These are phyloP conservation scores for Epichloe typhina DNA, from an alignment of 2,329 filamentous ascomycete genomes.

Conservation along the genomic window DNA sequence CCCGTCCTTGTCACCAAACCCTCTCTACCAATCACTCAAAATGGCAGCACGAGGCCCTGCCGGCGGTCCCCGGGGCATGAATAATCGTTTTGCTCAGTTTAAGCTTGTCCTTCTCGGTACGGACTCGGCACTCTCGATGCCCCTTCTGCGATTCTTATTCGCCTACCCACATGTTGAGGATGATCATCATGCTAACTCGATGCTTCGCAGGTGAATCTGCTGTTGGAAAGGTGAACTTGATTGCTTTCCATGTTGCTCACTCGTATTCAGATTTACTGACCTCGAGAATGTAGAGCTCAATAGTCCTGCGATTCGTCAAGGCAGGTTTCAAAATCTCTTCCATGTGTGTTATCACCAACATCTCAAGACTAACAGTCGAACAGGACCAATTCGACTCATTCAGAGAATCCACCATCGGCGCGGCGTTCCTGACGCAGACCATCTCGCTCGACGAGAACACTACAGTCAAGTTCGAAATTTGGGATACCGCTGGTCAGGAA, in stretches of 20 bases:
- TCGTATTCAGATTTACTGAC: conserved; percentile 9
- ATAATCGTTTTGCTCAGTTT: conserved; percentile 94
- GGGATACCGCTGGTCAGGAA: conserved; percentile 97
- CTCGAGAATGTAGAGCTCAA: conserved; percentile 61
- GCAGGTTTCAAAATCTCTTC: conserved; percentile 33
- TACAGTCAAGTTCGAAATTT: conserved; percentile 99
- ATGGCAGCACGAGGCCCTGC: conserved; percentile 77
- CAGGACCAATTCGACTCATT: conserved; percentile 98
- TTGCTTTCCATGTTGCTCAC: not conserved
- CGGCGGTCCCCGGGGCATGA: conserved; percentile 47
- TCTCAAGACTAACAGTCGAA: not conserved
- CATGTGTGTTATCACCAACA: not conserved
- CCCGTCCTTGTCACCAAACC: not conserved
- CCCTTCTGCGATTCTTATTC: not conserved
- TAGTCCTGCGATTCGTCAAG: conserved; percentile 97
- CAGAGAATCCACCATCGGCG: conserved; percentile 94
- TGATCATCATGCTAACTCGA: conserved; percentile 5
- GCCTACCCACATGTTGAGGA: not conserved
- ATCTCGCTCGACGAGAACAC: conserved; percentile 96
- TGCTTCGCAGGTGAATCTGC: conserved; percentile 72
- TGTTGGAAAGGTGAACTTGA: conserved; percentile 72
- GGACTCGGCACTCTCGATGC: conserved; percentile 15
- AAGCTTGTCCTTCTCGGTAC: conserved; percentile 93
- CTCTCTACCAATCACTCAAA: conserved; percentile 8
- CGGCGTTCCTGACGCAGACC: conserved; percentile 96